Evolutionary conservation across 768 basidiomycete genomes (phyloP).

Genomic region (Tulasnella sp.): DNA sequence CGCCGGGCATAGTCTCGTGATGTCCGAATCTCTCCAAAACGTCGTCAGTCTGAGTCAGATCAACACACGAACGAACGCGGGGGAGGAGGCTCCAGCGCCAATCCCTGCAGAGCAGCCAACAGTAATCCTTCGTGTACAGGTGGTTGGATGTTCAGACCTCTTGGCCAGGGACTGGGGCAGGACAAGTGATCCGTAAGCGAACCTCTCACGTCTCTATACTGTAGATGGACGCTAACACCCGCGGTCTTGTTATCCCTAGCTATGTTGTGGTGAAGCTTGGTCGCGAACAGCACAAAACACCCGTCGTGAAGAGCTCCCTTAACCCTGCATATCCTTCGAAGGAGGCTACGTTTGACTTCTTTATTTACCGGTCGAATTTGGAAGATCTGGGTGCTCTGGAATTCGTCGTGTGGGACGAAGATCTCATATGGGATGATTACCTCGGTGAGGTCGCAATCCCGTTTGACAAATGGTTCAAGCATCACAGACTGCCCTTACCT

Average conservation of each 20-base stretch:
- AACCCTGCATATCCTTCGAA: slow-evolving; percentile 63
- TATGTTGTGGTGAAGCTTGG: slow-evolving; percentile 67
- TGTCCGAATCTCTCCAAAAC: background rate
- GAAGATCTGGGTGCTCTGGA: slow-evolving; percentile 73
- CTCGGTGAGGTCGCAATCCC: slow-evolving; percentile 80
- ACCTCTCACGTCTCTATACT: too few relatives aligned
- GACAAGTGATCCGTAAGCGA: slow-evolving; percentile 63
- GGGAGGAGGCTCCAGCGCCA: background rate
- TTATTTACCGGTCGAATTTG: slow-evolving; percentile 71
- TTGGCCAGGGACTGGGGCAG: slow-evolving; percentile 61
- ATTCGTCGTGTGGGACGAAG: slow-evolving; percentile 90
- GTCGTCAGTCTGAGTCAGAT: background rate
- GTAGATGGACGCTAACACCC: background rate
- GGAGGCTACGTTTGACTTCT: slow-evolving; percentile 85
- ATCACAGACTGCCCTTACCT: slow-evolving; percentile 35
- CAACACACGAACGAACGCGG: background rate
- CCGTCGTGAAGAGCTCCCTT: slow-evolving; percentile 67
- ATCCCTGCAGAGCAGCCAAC: slow-evolving; percentile 53
- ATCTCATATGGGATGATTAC: slow-evolving; percentile 81
- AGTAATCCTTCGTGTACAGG: slow-evolving; percentile 63
- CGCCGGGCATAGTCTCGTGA: background rate
- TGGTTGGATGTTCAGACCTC: slow-evolving; percentile 61
- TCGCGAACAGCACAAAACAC: slow-evolving; percentile 60
- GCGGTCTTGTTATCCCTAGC: slow-evolving; percentile 40
- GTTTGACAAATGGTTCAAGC: slow-evolving; percentile 77